These are phyloP conservation scores for Candida easanensis DNA, from an alignment of 805 yeast genomes.

Conservation along the genomic window DNA sequence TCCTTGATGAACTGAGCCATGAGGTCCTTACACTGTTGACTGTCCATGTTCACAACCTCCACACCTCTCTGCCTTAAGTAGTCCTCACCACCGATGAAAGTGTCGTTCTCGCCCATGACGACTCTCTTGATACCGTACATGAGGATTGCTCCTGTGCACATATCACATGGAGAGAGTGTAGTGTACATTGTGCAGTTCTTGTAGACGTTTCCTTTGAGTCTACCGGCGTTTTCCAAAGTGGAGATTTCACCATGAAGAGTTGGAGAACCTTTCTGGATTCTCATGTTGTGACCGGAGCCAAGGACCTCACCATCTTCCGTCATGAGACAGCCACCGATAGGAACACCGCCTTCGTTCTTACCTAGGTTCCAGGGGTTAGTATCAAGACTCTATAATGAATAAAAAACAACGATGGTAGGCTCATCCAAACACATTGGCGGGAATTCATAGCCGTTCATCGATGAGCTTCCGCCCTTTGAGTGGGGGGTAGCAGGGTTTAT, in stretches of 20 bases:
- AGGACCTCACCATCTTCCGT: constrained; percentile 74
- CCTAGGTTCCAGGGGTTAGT: constrained; percentile 4
- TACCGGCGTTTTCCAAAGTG: constrained; percentile 86
- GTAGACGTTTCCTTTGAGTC: constrained; percentile 76
- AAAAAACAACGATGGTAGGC: too few relatives aligned
- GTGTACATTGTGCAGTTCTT: constrained; percentile 86
- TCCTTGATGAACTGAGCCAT: constrained; percentile 79
- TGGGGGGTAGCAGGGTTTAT: too few relatives aligned
- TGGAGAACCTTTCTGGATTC: constrained; percentile 82
- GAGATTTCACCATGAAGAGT: constrained; percentile 91
- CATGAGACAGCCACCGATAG: constrained; percentile 78
- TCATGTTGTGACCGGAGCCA: constrained; percentile 87
- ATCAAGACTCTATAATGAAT: too few relatives aligned
- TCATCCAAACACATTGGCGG: too few relatives aligned
- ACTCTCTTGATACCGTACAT: constrained; percentile 85
- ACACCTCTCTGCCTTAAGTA: constrained; percentile 65
- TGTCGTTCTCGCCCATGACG: constrained; percentile 86
- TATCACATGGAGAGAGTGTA: constrained; percentile 87
- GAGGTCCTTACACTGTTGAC: constrained; percentile 59
- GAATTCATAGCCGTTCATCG: too few relatives aligned
- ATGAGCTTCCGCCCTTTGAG: too few relatives aligned
- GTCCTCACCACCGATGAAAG: constrained; percentile 81
- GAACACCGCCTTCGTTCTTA: constrained; percentile 79
- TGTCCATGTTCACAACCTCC: constrained; percentile 61
- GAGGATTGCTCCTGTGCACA: constrained; percentile 93